Conservation (phyloP, 2,329 filamentous ascomycete species). For the Aquanectria penicillioides region DNA sequence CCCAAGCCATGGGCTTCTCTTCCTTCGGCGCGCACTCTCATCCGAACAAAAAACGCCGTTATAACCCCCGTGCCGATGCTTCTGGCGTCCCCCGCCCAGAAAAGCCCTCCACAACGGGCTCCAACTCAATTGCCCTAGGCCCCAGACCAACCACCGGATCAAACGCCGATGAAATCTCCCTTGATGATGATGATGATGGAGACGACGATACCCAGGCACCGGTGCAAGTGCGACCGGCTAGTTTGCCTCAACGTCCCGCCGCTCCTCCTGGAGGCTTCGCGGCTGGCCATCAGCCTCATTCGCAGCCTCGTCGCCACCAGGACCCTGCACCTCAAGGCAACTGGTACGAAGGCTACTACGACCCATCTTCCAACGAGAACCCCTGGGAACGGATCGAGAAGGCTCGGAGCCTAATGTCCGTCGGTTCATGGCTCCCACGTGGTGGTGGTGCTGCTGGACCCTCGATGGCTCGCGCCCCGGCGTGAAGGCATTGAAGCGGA, state of each 20-base stretch:
- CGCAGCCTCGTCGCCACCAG: conserved; percentile 23
- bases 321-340: conserved; percentile 38
- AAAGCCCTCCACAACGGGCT: conserved; percentile 43
- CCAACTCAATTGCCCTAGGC: conserved; percentile 51
- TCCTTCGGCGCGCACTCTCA: conserved; percentile 71
- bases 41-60: conserved; percentile 73
- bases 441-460: conserved; percentile 8
- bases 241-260: conserved; percentile 47
- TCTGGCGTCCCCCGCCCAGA: conserved; percentile 38
- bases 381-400: conserved; percentile 73
- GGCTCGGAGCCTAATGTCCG: conserved; percentile 52
- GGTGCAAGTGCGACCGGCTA: conserved; percentile 46
- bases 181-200: conserved; percentile 51
- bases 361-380: conserved; percentile 75
- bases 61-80: conserved; percentile 66
- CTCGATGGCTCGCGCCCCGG: conserved; percentile 10
- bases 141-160: conserved; percentile 25
- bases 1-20: conserved; percentile 77
- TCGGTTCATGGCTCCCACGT: conserved; percentile 56
- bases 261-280: conserved; percentile 7
- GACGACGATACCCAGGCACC: conserved; percentile 21
- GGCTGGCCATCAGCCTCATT: conserved; percentile 12
- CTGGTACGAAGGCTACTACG: conserved; percentile 76
- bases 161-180: conserved; percentile 58
- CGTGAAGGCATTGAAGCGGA: conserved; percentile 20